phyloP scores from a whole-genome alignment of 2,329 filamentous ascomycete species.

The Tolypocladium tropicale region DNA sequence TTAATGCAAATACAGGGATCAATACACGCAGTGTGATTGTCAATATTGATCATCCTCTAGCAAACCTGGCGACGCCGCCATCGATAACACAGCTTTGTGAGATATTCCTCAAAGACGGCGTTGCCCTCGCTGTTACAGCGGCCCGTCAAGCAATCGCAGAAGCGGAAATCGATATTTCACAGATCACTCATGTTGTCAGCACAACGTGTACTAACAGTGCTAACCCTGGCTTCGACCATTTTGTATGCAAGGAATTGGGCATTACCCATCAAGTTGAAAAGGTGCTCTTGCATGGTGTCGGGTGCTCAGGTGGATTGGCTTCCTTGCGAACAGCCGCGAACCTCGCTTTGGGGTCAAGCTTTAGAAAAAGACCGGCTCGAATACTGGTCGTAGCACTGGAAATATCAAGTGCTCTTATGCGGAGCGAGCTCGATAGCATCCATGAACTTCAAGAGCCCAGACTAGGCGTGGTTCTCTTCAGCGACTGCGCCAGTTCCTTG shows the following conservation, averaged over 20 bases:
- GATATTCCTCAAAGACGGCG: neutral
- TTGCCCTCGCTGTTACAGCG: neutral
- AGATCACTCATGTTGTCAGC: neutral
- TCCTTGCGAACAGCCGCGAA: neutral
- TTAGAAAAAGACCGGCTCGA: neutral
- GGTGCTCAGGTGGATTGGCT: neutral
- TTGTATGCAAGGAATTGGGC: neutral
- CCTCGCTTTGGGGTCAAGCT: neutral
- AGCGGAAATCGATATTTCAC: neutral
- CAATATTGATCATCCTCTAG: neutral
- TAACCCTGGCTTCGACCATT: neutral
- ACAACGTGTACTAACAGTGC: neutral
- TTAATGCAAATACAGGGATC: neutral
- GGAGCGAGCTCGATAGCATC: neutral
- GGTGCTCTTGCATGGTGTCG: neutral
- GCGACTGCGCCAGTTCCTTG: neutral
- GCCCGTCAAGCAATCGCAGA: neutral
- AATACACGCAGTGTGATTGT: neutral
- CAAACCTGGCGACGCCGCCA: neutral
- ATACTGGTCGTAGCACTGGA: neutral
- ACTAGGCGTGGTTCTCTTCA: neutral
- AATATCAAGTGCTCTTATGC: neutral
- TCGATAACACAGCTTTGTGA: neutral
- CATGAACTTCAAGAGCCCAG: neutral
- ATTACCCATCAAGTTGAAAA: neutral